Percentiles rank a stretch among this genome's conserved stretches.
phyloP scores from a whole-genome alignment of 495 filamentous ascomycete species.

The Chlorociboria aeruginascens region DNA sequence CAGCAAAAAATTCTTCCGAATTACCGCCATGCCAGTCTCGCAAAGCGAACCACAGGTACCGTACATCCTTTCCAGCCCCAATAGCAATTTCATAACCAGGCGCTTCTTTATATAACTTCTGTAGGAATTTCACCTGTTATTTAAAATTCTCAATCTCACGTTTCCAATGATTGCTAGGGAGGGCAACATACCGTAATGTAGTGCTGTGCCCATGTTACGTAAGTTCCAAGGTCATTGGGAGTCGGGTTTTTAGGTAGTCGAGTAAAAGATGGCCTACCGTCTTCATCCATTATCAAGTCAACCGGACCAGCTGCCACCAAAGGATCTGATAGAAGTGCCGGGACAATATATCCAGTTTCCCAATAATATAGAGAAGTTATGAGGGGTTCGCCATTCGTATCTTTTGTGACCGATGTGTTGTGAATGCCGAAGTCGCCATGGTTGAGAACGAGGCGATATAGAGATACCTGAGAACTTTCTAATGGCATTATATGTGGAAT shows the following conservation, averaged over 20 bases:
- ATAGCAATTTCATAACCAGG: conserved; percentile 2
- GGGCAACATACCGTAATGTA: not conserved
- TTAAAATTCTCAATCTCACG: not conserved
- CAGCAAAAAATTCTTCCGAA: conserved; percentile 1
- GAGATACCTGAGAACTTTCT: not conserved
- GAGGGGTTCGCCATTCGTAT: conserved; percentile 1
- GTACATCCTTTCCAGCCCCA: not conserved
- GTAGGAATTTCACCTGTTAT: conserved; percentile 1
- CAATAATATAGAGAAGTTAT: conserved; percentile 12
- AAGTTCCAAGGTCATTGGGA: not conserved
- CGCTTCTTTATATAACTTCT: conserved; percentile 1
- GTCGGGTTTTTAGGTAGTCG: not conserved
- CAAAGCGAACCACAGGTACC: conserved; percentile 1
- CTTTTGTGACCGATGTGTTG: conserved; percentile 2
- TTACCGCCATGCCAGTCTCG: not conserved
- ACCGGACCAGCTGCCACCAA: not conserved
- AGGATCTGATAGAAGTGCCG: conserved; percentile 18
- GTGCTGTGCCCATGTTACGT: conserved; percentile 1
- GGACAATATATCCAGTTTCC: conserved; percentile 24
- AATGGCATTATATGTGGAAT: conserved; percentile 5
- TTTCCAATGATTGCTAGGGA: conserved; percentile 2
- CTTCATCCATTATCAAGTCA: conserved; percentile 2
- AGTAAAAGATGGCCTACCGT: conserved; percentile 1
- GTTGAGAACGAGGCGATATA: conserved; percentile 5
- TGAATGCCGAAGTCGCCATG: conserved; percentile 6